Evolutionary conservation across 1,284 basidiomycete genomes (phyloP), one percentile per base, ranked within the genome.

Genomic region (Entoloma clypeatum): DNA sequence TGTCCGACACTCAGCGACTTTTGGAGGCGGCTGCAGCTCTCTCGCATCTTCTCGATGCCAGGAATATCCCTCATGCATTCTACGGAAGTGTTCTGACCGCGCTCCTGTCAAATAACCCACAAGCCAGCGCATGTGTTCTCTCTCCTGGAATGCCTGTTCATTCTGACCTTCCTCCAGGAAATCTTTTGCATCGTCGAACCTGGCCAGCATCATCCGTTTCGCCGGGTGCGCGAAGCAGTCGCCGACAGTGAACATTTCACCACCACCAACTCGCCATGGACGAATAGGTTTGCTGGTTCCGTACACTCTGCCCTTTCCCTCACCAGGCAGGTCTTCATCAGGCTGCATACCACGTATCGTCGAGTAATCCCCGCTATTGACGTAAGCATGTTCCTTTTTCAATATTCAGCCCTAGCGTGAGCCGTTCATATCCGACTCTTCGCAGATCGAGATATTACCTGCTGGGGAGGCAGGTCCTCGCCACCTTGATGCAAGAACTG

Each of bases 391-490:
- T 42, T 24, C 23, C 36, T 17, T 25, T 30, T 43, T 21, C 24
- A 25, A 8, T 34, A 36, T 9, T 21, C 42, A 36, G 42, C 32
- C 31, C 41, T 29, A 30, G 9, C 21, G 23, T 13, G 16, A 48
- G 30, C 28, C 26, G 36, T 36, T 27, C 39, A 30, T 9, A 31
- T 43, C 32, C 36, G 37, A 31, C 31, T 43, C 31, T 39, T 38
- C 27, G 37, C 48, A 89, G 86, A 86, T 89, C 60, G 86, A 89
- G 62, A 86, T 89, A 43, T 59, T 88, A 29, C 79, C 81, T 17
- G 86, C 85, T 31, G 86, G 86, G 14, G 86, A 89, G 62, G 75
- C 77, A 39, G 86, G 86, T 5, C 86, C 86, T 34, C 79, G 84
- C 39, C 75, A 73, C 50, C 70, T 89, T 26, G 80, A 88, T 61